phyloP scores from a whole-genome alignment of 192 early-diverging fungal genomes.

The Gryganskiella cystojenkinii region DNA sequence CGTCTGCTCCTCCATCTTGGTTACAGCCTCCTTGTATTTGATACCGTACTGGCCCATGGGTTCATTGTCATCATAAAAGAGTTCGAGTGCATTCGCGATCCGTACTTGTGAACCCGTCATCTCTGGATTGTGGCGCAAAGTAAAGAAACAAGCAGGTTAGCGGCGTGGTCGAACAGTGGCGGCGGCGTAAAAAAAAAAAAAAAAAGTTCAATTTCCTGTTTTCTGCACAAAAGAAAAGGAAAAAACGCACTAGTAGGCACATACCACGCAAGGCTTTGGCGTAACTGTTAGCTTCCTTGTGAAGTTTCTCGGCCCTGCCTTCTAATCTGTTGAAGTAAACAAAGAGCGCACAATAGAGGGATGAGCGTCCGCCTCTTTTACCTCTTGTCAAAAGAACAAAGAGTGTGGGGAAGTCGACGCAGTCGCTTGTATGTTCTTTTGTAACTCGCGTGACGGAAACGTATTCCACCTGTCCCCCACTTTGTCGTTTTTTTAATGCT shows the following conservation, averaged over 20 bases:
- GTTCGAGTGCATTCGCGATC: conserved; percentile 89
- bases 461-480: too few relatives aligned
- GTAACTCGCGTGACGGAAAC: too few relatives aligned
- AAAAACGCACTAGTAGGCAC: neutral
- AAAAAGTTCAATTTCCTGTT: neutral
- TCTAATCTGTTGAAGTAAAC: conserved; percentile 71
- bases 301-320: conserved; percentile 80
- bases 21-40: conserved; percentile 88
- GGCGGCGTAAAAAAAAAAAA: too few relatives aligned
- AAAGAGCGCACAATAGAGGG: neutral
- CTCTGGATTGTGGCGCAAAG: too few relatives aligned
- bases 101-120: conserved; percentile 88
- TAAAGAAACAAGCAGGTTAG: too few relatives aligned
- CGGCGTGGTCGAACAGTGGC: neutral
- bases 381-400: neutral
- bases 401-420: conserved; percentile 1
- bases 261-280: conserved; percentile 83
- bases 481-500: too few relatives aligned
- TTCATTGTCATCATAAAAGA: conserved; percentile 87
- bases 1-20: conserved; percentile 82
- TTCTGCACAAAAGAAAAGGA: neutral
- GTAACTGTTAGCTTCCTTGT: conserved; percentile 95
- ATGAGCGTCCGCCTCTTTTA: neutral
- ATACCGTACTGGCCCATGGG: conserved; percentile 78
- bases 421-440: too few relatives aligned